Base-by-base conservation (phyloP, 176 grass and related monocot species). In the Panicum miliaceum region DNA sequence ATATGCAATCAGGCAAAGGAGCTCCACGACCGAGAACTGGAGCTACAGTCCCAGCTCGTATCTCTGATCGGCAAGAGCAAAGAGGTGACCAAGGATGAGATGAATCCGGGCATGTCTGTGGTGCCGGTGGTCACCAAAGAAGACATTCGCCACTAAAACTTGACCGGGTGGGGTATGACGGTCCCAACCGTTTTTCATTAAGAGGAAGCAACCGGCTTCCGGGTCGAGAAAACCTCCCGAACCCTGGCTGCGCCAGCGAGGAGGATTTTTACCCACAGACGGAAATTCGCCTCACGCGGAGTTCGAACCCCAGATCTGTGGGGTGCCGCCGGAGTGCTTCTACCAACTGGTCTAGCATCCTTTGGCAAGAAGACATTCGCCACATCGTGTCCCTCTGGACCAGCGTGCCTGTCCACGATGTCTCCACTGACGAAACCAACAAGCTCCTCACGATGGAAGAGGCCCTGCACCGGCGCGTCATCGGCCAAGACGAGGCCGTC, bases 311-410 rank as follows among this genome's bases (percentile, higher is more conserved):
- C n/a, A n/a, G n/a, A n/a, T n/a, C n/a, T n/a, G n/a, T n/a, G n/a
- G n/a, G n/a, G n/a, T n/a, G n/a, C n/a, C n/a, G n/a, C n/a, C n/a
- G n/a, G n/a, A n/a, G n/a, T n/a, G n/a, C n/a, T n/a, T n/a, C n/a
- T n/a, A n/a, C n/a, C n/a, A n/a, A n/a, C n/a, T n/a, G n/a, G n/a
- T n/a, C n/a, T n/a, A n/a, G n/a, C n/a, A n/a, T n/a, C n/a, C n/a
- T n/a, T n/a, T n/a, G n/a, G n/a, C n/a, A 93, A 71, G 89, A 90
- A 20, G 94, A 97, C 80, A 93, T 97, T 64, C 89, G 90, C 35
- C 94, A 94, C 83, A 85, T 97, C 59, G 90, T 94, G 13, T 97
- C 94, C 8, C 86, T 82, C n/a, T 97, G 92, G 90, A 94, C 94
- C 22, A 90, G 90, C 71, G 58, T 78, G 2, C 76, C 76, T 0